Evolutionary conservation across 768 basidiomycete genomes (phyloP).

Genomic region (Phanerodontia chrysosporium): DNA sequence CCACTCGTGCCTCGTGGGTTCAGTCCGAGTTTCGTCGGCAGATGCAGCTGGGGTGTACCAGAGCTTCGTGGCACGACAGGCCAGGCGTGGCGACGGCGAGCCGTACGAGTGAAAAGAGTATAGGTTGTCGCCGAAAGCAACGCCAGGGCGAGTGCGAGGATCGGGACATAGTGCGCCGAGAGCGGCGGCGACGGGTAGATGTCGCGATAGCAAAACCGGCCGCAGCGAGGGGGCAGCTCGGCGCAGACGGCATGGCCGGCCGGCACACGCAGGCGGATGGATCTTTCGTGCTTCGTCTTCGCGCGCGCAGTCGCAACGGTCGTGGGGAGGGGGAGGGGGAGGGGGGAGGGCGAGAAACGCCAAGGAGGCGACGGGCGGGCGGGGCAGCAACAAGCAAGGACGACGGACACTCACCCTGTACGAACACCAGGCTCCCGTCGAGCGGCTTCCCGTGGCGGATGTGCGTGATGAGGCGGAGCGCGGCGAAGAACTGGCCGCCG

Average conservation of each 20-base stretch:
- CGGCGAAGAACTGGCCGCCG: slow-evolving; percentile 76
- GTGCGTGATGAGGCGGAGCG: slow-evolving; percentile 61
- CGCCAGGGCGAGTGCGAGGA: background rate
- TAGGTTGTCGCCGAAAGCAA: background rate
- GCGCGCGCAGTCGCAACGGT: background rate
- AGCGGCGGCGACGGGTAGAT: background rate
- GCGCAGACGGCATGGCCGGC: background rate
- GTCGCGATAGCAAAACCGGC: background rate
- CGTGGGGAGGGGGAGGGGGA: background rate
- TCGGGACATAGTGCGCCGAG: background rate
- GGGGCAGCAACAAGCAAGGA: no score
- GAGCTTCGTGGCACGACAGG: no score
- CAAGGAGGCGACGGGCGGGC: background rate
- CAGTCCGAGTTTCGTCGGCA: no score
- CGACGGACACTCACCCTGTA: slow-evolving; percentile 53
- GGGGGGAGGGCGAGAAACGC: background rate
- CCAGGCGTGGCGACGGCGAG: no score
- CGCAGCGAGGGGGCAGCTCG: background rate
- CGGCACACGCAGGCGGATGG: background rate
- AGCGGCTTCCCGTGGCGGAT: slow-evolving; percentile 54
- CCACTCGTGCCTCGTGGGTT: no score
- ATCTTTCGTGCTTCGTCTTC: background rate
- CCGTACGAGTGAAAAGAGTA: background rate
- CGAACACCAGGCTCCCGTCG: slow-evolving; percentile 65
- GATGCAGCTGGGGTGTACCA: no score